Evolutionary conservation across 2,329 filamentous ascomycete species (phyloP).

Genomic region (Coniochaeta pulveracea): DNA sequence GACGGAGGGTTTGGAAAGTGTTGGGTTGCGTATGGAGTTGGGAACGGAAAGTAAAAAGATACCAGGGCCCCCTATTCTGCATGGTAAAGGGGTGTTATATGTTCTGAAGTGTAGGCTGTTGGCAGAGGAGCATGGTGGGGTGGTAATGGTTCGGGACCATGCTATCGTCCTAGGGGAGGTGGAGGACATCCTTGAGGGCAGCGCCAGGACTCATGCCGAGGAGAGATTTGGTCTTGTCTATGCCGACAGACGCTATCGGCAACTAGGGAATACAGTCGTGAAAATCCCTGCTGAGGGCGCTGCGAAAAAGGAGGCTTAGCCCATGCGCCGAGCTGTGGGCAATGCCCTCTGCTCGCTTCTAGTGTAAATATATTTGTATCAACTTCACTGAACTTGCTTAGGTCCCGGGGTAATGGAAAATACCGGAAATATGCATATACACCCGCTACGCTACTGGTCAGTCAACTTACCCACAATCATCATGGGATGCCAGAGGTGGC

Average conservation of each 20-base stretch:
- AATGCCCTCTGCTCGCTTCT: too few relatives aligned
- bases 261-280: conserved; percentile 30
- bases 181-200: conserved; percentile 27
- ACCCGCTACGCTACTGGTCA: too few relatives aligned
- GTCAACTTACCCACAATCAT: too few relatives aligned
- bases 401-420: too few relatives aligned
- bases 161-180: conserved; percentile 42
- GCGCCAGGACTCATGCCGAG: conserved; percentile 8
- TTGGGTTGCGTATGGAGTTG: conserved; percentile 16
- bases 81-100: conserved; percentile 40
- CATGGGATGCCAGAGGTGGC: too few relatives aligned
- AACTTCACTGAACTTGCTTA: too few relatives aligned
- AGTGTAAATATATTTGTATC: too few relatives aligned
- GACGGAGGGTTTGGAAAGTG: conserved; percentile 23
- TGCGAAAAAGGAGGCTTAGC: conserved; percentile 10
- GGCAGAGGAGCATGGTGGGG: conserved; percentile 23
- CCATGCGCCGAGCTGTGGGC: too few relatives aligned
- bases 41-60: conserved; percentile 7
- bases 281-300: conserved; percentile 15
- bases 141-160: conserved; percentile 38
- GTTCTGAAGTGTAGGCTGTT: conserved; percentile 31
- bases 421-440: too few relatives aligned
- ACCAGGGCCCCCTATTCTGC: conserved; percentile 32
- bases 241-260: conserved; percentile 35
- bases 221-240: conserved; percentile 35